Evolutionary conservation across 1,284 basidiomycete species (phyloP), one percentile per base, ranked within the genome.

Genomic region (Anthracocystis setariae): DNA sequence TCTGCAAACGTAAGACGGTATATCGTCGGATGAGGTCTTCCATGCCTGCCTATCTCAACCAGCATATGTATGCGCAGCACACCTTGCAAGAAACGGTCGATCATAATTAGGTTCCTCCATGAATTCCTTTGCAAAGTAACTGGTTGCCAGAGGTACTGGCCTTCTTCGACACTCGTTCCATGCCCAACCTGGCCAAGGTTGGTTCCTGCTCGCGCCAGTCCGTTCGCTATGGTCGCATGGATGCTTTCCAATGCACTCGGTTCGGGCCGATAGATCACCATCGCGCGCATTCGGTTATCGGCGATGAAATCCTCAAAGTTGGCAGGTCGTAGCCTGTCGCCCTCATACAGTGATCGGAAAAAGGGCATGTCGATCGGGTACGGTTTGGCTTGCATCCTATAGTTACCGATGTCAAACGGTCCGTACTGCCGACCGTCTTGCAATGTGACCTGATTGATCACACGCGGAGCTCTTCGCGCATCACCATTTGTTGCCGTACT

Each of bases 131-230:
- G 13, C 10, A 35, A 12, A 1, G 40, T 13, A 8, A 54, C 42
- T 0, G 60, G 60, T 5, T 53, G 60, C 53, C 43, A 63, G 17
- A 63, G 33, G 12, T 20, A 56, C 13, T 63, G 47, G n/a, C 60
- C 60, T 27, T 56, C 24, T 3, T 24, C 4, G 5, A 47, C 3
- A 18, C 15, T 17, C 18, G 37, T 8, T 38, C 12, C 37, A 7
- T 38, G 8, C 37, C 37, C 7, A 7, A 38, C 37, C 12, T 7
- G 37, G 8, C 5, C 17, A 7, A 18, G 37, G 15, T 7, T 38
- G 8, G 18, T 38, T 38, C 37, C 18, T 15, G 7, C 8, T 17
- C 7, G 15, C 3, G 17, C 17, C 17, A 46, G 18, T 29, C 24
- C 15, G 18, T 18, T 8, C 7, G 37, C 37, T 5, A 38, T 38